Percentiles rank a stretch among this genome's conserved stretches.
Evolutionary conservation across 2,329 filamentous ascomycete species (phyloP).

Genomic region (Periconia digitata): DNA sequence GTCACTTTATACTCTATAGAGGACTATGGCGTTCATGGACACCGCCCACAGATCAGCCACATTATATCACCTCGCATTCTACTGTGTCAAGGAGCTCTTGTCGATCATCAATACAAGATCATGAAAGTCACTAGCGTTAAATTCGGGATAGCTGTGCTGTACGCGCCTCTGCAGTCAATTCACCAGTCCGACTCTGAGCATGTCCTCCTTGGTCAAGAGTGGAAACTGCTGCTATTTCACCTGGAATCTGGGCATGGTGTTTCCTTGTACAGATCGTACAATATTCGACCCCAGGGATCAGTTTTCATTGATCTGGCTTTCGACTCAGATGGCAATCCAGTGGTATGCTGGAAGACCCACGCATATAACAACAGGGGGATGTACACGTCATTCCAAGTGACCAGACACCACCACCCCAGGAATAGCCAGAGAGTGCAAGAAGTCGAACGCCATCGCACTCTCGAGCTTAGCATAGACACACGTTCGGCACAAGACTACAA

Average conservation of each 20-base stretch:
- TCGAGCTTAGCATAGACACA: not conserved
- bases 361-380: too few relatives aligned
- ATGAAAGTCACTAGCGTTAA: constrained; percentile 10
- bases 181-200: not conserved
- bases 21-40: not conserved
- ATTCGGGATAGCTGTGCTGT: constrained; percentile 7
- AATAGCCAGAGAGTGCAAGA: too few relatives aligned
- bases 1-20: constrained; percentile 12
- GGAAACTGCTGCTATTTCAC: constrained; percentile 12
- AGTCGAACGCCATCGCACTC: too few relatives aligned
- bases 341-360: constrained; percentile 8
- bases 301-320: constrained; percentile 11
- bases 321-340: not conserved
- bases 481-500: not conserved
- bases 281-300: not conserved
- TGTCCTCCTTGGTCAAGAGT: not conserved
- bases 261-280: constrained; percentile 6
- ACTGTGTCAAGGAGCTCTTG: not conserved
- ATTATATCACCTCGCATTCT: constrained; percentile 8
- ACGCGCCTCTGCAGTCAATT: not conserved
- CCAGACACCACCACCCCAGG: too few relatives aligned
- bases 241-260: constrained; percentile 11
- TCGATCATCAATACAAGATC: constrained; percentile 5
- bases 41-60: constrained; percentile 1
- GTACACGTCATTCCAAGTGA: too few relatives aligned